Percentiles rank a stretch among this genome's conserved stretches.
Evolutionary conservation across 495 filamentous ascomycete genomes (phyloP).

Genomic region (Daldinia bambusicola): DNA sequence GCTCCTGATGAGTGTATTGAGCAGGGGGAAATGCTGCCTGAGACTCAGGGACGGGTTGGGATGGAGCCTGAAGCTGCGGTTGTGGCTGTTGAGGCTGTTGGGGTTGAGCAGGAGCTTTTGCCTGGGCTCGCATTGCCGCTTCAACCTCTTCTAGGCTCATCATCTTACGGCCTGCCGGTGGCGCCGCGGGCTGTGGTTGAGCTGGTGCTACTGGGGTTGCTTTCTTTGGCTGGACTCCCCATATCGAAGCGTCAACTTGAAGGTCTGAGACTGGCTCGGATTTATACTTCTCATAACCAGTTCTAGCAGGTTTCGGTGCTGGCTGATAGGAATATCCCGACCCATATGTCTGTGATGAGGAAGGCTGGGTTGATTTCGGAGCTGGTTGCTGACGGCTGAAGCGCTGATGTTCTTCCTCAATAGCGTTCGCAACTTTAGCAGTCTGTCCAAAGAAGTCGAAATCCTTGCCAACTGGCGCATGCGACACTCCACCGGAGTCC

Average conservation of each 20-base stretch:
- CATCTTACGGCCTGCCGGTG: slow-evolving; percentile 74
- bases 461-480: slow-evolving; percentile 76
- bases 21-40: slow-evolving; percentile 46
- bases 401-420: slow-evolving; percentile 88
- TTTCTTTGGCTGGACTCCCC: slow-evolving; percentile 79
- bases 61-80: slow-evolving; percentile 44
- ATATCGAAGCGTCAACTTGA: slow-evolving; percentile 91
- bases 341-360: slow-evolving; percentile 43
- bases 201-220: slow-evolving; percentile 47
- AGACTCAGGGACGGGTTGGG: slow-evolving; percentile 48
- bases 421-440: slow-evolving; percentile 81
- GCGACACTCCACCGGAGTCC: slow-evolving; percentile 47
- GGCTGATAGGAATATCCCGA: slow-evolving; percentile 58
- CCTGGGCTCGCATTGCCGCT: slow-evolving; percentile 83
- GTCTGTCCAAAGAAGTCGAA: slow-evolving; percentile 98
- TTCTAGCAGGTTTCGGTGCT: slow-evolving; percentile 68
- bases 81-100: slow-evolving; percentile 45
- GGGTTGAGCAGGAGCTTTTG: slow-evolving; percentile 54
- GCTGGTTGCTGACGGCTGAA: slow-evolving; percentile 73
- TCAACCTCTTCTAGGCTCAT: slow-evolving; percentile 98
- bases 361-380: slow-evolving; percentile 50
- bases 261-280: slow-evolving; percentile 80
- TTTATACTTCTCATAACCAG: slow-evolving; percentile 90
- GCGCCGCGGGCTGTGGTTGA: slow-evolving; percentile 40
- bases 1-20: slow-evolving; percentile 43